Conservation (phyloP, 1,284 basidiomycete species). For the Fomitopsis betulina region DNA sequence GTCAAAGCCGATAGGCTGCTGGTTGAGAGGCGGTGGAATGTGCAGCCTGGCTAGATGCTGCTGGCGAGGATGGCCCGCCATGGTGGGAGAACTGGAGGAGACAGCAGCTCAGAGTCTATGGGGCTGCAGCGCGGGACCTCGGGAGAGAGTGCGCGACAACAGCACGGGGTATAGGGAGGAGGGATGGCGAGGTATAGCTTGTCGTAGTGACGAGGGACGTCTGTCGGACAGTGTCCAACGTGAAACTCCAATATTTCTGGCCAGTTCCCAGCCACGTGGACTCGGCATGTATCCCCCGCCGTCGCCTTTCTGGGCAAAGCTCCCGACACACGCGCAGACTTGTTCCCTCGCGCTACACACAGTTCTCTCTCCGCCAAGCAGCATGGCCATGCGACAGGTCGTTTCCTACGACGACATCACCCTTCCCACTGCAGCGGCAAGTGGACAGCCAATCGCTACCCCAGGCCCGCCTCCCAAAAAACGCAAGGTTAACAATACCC, state of each 20-base stretch:
- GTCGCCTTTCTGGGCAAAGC: background rate
- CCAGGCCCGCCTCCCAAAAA: conserved; percentile 23
- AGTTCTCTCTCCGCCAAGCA: background rate
- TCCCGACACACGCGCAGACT: background rate
- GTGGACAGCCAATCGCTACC: conserved; percentile 13
- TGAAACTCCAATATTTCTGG: conserved; percentile 1
- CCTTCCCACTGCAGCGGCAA: conserved; percentile 12
- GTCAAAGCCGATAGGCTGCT: conserved; percentile 27
- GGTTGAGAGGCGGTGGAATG: conserved; percentile 29
- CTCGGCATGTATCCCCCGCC: background rate
- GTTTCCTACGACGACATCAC: conserved; percentile 30
- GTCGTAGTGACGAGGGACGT: background rate
- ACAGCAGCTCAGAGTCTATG: background rate
- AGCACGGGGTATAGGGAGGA: background rate
- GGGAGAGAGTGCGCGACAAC: background rate
- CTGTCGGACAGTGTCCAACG: background rate
- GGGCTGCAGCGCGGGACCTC: background rate
- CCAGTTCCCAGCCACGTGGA: background rate
- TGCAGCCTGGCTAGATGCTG: conserved; percentile 30
- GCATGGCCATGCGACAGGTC: conserved; percentile 16
- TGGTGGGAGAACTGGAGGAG: conserved; percentile 2
- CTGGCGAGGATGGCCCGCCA: conserved; percentile 26
- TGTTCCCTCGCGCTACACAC: no score
- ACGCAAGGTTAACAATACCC: conserved; percentile 21
- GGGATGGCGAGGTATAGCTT: background rate